phyloP scores from a whole-genome alignment of 805 yeast genomes.

The Saturnispora silvae region DNA sequence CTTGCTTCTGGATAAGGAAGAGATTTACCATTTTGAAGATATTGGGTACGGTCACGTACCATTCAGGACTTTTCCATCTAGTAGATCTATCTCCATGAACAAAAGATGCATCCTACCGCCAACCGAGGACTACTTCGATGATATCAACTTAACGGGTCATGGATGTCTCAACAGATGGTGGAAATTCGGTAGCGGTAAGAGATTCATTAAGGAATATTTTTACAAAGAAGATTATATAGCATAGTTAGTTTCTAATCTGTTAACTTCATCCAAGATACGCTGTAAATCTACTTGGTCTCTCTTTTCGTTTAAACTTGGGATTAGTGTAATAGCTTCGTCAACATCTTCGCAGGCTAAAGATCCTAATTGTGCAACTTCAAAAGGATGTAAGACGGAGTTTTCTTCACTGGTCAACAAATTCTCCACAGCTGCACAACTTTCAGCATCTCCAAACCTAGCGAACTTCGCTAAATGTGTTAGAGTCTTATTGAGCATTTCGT shows the following conservation, averaged over 20 bases:
- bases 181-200: conserved; percentile 56
- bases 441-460: conserved; percentile 84
- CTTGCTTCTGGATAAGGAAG: conserved; percentile 43
- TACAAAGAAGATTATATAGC: conserved; percentile 23
- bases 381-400: conserved; percentile 76
- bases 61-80: conserved; percentile 50
- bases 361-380: conserved; percentile 82
- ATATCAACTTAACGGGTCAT: conserved; percentile 33
- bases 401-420: conserved; percentile 67
- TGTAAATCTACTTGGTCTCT: conserved; percentile 82
- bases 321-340: conserved; percentile 88
- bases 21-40: conserved; percentile 71
- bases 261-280: conserved; percentile 75
- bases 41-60: conserved; percentile 74
- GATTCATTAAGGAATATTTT: conserved; percentile 37
- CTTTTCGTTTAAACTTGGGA: conserved; percentile 77
- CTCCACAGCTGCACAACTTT: conserved; percentile 90
- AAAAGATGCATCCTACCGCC: conserved; percentile 45
- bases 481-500: conserved; percentile 85
- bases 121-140: conserved; percentile 23
- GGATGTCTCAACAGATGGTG: conserved; percentile 73
- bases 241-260: conserved; percentile 44
- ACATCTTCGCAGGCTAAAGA: conserved; percentile 92
- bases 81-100: conserved; percentile 35
- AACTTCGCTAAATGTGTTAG: conserved; percentile 77